Evolutionary conservation across 2,329 filamentous ascomycete species (phyloP).

Genomic region (Cyphellophora europaea): DNA sequence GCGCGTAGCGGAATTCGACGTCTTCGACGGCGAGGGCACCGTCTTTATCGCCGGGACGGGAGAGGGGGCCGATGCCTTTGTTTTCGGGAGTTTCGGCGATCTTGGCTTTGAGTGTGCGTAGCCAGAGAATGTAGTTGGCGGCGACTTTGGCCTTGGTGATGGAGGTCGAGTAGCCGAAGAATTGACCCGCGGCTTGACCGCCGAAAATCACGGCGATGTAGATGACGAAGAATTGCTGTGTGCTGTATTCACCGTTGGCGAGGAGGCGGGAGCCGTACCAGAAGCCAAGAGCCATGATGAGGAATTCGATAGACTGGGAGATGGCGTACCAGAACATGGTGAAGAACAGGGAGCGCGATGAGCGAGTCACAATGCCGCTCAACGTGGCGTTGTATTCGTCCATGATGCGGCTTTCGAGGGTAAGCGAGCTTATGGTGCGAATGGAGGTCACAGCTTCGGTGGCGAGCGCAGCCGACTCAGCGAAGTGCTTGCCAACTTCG

Average conservation of each 20-base stretch:
- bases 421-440: conserved; percentile 40
- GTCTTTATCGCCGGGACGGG: conserved; percentile 19
- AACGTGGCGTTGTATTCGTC: conserved; percentile 22
- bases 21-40: conserved; percentile 35
- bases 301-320: conserved; percentile 24
- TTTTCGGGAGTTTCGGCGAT: conserved; percentile 36
- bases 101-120: conserved; percentile 31
- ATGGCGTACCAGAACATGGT: conserved; percentile 23
- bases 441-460: conserved; percentile 42
- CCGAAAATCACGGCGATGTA: conserved; percentile 34
- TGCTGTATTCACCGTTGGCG: conserved; percentile 34
- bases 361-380: conserved; percentile 15
- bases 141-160: conserved; percentile 43
- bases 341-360: conserved; percentile 17
- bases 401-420: conserved; percentile 35
- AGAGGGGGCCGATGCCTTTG: conserved; percentile 24
- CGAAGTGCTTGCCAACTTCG: conserved; percentile 34
- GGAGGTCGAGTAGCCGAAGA: conserved; percentile 28
- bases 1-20: conserved; percentile 29
- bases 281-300: conserved; percentile 22
- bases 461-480: conserved; percentile 39
- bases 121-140: conserved; percentile 44
- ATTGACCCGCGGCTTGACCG: conserved; percentile 21
- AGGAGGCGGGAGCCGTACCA: conserved; percentile 59
- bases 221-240: conserved; percentile 33